These are phyloP conservation scores for Bruguiera parviflora DNA, from an alignment of 345 rosid species.

Conservation along the genomic window DNA sequence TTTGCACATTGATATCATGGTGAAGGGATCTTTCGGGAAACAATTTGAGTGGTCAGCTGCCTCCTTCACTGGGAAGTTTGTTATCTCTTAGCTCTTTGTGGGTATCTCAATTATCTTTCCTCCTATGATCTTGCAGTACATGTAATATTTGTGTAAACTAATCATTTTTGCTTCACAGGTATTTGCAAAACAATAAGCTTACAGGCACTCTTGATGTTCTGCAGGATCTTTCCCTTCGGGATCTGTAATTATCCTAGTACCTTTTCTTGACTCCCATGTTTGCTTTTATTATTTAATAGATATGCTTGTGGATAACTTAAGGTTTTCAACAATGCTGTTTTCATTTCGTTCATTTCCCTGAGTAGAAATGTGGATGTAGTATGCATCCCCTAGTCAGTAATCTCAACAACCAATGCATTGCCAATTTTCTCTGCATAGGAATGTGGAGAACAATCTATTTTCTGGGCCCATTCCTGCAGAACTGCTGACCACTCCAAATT, in stretches of 20 bases:
- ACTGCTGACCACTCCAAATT: constrained; percentile 57
- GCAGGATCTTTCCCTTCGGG: constrained; percentile 65
- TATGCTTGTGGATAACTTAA: neutral
- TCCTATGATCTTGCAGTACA: neutral
- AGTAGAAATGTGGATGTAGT: neutral
- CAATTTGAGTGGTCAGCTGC: constrained; percentile 63
- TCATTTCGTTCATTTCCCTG: too few relatives aligned
- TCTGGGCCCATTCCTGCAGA: constrained; percentile 83
- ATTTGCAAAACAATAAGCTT: constrained; percentile 78
- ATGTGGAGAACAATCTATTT: constrained; percentile 76
- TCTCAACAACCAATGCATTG: constrained; percentile 21
- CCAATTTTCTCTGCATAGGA: constrained; percentile 36
- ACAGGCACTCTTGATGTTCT: constrained; percentile 67
- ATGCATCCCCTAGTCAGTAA: neutral
- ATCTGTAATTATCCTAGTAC: constrained; percentile 46
- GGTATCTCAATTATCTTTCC: constrained; percentile 23
- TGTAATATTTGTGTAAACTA: neutral
- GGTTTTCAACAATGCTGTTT: neutral
- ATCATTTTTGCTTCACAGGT: constrained; percentile 39
- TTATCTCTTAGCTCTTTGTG: constrained; percentile 67
- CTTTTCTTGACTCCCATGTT: constrained; percentile 3
- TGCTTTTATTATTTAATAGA: neutral
- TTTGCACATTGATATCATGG: constrained; percentile 17
- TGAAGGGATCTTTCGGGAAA: constrained; percentile 80
- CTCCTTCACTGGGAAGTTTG: constrained; percentile 67